These are phyloP conservation scores for Teunomyces atbi DNA, from an alignment of 805 yeast genomes.

Conservation along the genomic window DNA sequence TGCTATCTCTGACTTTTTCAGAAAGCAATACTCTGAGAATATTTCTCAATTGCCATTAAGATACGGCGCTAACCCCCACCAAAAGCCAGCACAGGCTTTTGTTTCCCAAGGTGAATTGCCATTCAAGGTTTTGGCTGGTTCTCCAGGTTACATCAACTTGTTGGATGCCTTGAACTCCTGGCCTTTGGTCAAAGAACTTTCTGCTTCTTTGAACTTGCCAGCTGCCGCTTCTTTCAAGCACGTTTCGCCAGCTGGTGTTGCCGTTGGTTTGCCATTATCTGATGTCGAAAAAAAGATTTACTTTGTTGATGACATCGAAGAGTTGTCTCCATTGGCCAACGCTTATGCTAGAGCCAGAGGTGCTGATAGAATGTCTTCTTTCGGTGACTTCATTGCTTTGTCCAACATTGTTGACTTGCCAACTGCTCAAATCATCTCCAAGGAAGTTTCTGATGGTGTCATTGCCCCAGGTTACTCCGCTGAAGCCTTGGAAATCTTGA, in stretches of 20 bases:
- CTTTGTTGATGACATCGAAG: slow-evolving; percentile 92
- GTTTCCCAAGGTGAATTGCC: slow-evolving; percentile 87
- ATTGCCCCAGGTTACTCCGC: slow-evolving; percentile 96
- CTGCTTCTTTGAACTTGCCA: slow-evolving; percentile 90
- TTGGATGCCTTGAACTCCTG: slow-evolving; percentile 97
- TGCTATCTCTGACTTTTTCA: slow-evolving; percentile 93
- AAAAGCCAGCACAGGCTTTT: slow-evolving; percentile 97
- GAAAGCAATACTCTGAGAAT: slow-evolving; percentile 94
- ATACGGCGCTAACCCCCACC: slow-evolving; percentile 99
- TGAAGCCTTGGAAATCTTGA: slow-evolving; percentile 85
- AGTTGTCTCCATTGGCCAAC: slow-evolving; percentile 92
- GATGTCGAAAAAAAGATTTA: slow-evolving; percentile 93
- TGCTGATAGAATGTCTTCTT: slow-evolving; percentile 99
- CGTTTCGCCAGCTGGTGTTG: slow-evolving; percentile 98
- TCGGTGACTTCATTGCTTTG: slow-evolving; percentile 97
- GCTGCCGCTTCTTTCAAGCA: slow-evolving; percentile 99
- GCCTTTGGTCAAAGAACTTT: slow-evolving; percentile 97
- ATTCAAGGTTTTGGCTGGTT: slow-evolving; percentile 87
- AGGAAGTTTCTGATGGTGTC: slow-evolving; percentile 98
- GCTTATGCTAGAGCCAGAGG: slow-evolving; percentile 99
- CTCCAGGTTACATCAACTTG: slow-evolving; percentile 97
- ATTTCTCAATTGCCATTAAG: slow-evolving; percentile 87
- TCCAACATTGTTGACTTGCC: slow-evolving; percentile 95
- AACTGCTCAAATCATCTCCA: slow-evolving; percentile 94
- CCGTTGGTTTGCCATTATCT: slow-evolving; percentile 90